These are phyloP conservation scores for Microstroma glucosiphilum DNA, from an alignment of 1,284 basidiomycete genomes.

Conservation along the genomic window DNA sequence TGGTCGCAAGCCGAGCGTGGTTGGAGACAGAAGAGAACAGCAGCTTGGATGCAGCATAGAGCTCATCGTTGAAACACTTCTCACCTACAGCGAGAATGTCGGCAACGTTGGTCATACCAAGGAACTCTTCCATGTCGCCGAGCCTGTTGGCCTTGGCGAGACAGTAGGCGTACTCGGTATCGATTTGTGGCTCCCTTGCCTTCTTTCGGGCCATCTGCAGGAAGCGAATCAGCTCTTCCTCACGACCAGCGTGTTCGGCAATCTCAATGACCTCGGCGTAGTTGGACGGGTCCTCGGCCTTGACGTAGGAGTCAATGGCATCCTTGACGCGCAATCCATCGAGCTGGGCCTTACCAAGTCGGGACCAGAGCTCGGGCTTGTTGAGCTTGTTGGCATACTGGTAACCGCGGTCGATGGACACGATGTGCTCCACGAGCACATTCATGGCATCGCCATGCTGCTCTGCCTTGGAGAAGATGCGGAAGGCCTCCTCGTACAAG, in stretches of 20 bases:
- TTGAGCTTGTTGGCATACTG: conserved; percentile 97
- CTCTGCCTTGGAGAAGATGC: conserved; percentile 46
- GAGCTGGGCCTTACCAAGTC: conserved; percentile 97
- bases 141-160: conserved; percentile 49
- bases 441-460: conserved; percentile 71
- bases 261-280: conserved; percentile 96
- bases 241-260: conserved; percentile 88
- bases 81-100: conserved; percentile 93
- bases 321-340: conserved; percentile 98
- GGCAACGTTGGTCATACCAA: conserved; percentile 97
- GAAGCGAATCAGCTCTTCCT: conserved; percentile 94
- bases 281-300: conserved; percentile 93
- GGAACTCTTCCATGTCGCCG: conserved; percentile 87
- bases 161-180: conserved; percentile 62
- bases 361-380: conserved; percentile 91
- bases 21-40: conserved; percentile 96
- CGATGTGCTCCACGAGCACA: conserved; percentile 95
- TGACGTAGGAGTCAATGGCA: conserved; percentile 98
- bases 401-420: conserved; percentile 90
- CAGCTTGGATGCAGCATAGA: conserved; percentile 94
- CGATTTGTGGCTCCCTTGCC: conserved; percentile 92
- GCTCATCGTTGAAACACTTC: conserved; percentile 96
- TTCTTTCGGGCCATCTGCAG: conserved; percentile 99
- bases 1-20: conserved; percentile 95
- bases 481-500: conserved; percentile 88